Percentiles rank a stretch among this genome's conserved stretches.
Evolutionary conservation across 208 protist genomes (phyloP).

Genomic region (Crithidia sp.): DNA sequence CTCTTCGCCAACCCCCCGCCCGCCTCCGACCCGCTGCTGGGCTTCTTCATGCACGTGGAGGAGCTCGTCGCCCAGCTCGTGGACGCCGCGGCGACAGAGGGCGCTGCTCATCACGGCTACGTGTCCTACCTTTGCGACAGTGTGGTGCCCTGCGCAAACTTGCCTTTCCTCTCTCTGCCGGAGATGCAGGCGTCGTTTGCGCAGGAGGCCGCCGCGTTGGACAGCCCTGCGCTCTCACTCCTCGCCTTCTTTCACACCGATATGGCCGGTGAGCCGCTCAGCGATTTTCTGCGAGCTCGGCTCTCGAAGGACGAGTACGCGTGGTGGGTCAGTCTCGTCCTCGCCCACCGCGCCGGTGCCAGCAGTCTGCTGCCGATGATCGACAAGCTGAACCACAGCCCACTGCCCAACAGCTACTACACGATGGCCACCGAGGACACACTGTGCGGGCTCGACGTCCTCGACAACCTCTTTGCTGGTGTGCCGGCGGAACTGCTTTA

Average conservation of each 20-base stretch:
- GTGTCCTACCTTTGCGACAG: constrained; percentile 74
- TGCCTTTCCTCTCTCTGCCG: constrained; percentile 63
- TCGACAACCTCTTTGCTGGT: constrained; percentile 90
- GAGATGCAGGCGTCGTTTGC: constrained; percentile 45
- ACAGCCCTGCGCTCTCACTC: constrained; percentile 60
- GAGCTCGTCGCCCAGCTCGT: constrained; percentile 79
- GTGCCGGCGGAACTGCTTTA: constrained; percentile 65
- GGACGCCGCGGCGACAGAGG: constrained; percentile 38
- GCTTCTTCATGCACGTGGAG: constrained; percentile 81
- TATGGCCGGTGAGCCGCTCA: constrained; percentile 61
- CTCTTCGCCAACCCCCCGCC: constrained; percentile 73
- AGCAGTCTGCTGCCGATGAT: constrained; percentile 75
- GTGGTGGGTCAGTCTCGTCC: constrained; percentile 85
- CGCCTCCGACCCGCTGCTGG: constrained; percentile 51
- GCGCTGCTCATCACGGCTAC: constrained; percentile 68
- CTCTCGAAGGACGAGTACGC: constrained; percentile 55
- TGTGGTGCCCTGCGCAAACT: constrained; percentile 68
- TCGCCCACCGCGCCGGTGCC: constrained; percentile 66
- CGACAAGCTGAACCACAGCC: constrained; percentile 87
- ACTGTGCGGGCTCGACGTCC: constrained; percentile 77
- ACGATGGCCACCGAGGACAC: constrained; percentile 69
- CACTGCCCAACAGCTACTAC: constrained; percentile 82
- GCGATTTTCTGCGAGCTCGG: constrained; percentile 53
- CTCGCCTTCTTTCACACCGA: constrained; percentile 73
- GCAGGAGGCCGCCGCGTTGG: background rate